These are phyloP conservation scores for Schizosaccharomyces lindneri DNA, from an alignment of 805 yeast genomes.

Conservation along the genomic window DNA sequence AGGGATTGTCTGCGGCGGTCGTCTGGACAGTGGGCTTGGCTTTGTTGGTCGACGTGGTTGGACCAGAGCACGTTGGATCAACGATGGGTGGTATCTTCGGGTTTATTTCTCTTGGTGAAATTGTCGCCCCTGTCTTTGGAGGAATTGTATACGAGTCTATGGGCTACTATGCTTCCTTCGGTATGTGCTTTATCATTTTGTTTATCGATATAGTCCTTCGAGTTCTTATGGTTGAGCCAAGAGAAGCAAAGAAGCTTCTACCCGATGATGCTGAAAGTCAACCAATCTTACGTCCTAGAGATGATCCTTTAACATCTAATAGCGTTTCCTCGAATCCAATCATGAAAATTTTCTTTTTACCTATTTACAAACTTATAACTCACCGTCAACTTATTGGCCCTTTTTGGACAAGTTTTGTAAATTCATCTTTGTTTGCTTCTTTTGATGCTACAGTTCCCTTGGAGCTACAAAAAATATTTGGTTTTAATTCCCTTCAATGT, in stretches of 20 bases:
- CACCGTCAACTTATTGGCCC: conserved; percentile 8
- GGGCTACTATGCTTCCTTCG: conserved; percentile 15
- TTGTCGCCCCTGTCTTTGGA: conserved; percentile 15
- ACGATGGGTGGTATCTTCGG: conserved; percentile 13
- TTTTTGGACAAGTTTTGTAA: conserved; percentile 10
- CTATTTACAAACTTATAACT: conserved; percentile 2
- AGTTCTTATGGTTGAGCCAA: conserved; percentile 13
- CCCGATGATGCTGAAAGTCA: neutral
- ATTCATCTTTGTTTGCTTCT: conserved; percentile 13
- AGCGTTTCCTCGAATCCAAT: neutral
- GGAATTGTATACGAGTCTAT: conserved; percentile 14
- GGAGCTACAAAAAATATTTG: conserved; percentile 11
- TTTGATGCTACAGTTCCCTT: conserved; percentile 15
- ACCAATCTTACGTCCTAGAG: neutral
- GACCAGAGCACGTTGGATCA: conserved; percentile 12
- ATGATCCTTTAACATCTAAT: neutral
- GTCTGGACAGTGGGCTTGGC: conserved; percentile 17
- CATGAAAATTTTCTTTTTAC: neutral
- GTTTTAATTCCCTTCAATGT: conserved; percentile 12
- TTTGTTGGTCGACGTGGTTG: conserved; percentile 12
- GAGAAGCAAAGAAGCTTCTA: conserved; percentile 3
- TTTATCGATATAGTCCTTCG: conserved; percentile 13
- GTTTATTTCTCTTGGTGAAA: conserved; percentile 12
- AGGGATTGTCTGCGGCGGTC: conserved; percentile 14
- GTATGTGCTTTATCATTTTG: conserved; percentile 12